These are phyloP conservation scores for Colletotrichum salicis DNA, from an alignment of 2,329 filamentous ascomycete genomes.

Conservation along the genomic window DNA sequence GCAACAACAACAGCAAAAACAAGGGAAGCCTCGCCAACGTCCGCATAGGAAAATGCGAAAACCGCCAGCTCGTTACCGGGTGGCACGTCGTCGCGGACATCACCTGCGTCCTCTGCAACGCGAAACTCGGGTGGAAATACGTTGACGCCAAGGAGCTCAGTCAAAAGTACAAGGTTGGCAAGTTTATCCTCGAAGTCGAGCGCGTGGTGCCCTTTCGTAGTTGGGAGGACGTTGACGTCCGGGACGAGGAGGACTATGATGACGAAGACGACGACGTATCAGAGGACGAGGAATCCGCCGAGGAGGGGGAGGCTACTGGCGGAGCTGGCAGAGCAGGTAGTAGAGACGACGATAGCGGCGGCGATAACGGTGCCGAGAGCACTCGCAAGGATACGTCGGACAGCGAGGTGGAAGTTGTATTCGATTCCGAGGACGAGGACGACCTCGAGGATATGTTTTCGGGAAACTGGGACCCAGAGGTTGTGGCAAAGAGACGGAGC, in stretches of 20 bases:
- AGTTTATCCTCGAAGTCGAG: constrained; percentile 73
- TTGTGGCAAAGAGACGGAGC: constrained; percentile 58
- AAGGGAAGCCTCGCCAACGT: constrained; percentile 61
- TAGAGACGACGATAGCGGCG: constrained; percentile 27
- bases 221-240: constrained; percentile 61
- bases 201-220: constrained; percentile 61
- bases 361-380: constrained; percentile 13
- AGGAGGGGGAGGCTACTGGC: not conserved
- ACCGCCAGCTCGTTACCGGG: constrained; percentile 69
- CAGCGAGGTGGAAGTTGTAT: constrained; percentile 57
- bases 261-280: constrained; percentile 4
- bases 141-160: constrained; percentile 68
- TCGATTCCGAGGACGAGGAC: constrained; percentile 73
- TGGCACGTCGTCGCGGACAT: constrained; percentile 74
- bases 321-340: not conserved
- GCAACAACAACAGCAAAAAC: constrained; percentile 37
- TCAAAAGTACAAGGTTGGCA: constrained; percentile 76
- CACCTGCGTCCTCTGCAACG: constrained; percentile 64
- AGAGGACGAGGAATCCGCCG: constrained; percentile 24
- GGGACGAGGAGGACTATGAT: constrained; percentile 24
- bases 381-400: not conserved
- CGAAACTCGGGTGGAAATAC: constrained; percentile 75
- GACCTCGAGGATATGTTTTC: constrained; percentile 75
- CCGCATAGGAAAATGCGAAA: constrained; percentile 63
- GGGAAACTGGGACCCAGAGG: constrained; percentile 68